Conservation (phyloP, 176 grass and related monocot genomes). For the Zoysia japonica region DNA sequence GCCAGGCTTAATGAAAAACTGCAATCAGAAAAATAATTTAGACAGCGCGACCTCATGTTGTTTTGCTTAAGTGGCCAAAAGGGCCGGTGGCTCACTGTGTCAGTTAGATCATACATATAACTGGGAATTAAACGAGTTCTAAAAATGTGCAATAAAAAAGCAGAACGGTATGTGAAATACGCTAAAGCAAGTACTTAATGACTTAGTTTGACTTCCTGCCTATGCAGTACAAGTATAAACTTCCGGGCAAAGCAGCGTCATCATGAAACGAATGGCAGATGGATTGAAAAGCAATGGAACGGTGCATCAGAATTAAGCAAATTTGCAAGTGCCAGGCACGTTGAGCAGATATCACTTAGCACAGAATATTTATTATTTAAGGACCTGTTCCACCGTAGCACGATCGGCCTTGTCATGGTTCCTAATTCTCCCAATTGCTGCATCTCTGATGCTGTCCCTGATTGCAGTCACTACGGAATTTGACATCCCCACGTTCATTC, state of each 20-base stretch:
- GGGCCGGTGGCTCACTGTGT: not conserved
- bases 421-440: conserved; percentile 79
- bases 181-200: too few species aligned
- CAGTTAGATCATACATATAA: not conserved
- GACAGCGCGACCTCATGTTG: not conserved
- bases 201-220: too few species aligned
- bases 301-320: not conserved
- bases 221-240: too few species aligned
- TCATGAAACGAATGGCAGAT: not conserved
- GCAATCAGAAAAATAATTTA: not conserved
- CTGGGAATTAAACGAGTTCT: too few species aligned
- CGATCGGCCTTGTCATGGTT: conserved; percentile 88
- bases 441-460: conserved; percentile 73
- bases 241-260: not conserved
- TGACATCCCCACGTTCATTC: conserved; percentile 90
- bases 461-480: conserved; percentile 92
- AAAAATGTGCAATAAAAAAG: too few species aligned
- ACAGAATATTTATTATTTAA: not conserved
- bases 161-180: too few species aligned
- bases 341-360: not conserved
- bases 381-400: conserved; percentile 93
- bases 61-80: not conserved
- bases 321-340: not conserved
- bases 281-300: not conserved
- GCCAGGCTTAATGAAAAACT: not conserved